phyloP scores from a whole-genome alignment of 306 rosid genomes.

The Quercus ilex region DNA sequence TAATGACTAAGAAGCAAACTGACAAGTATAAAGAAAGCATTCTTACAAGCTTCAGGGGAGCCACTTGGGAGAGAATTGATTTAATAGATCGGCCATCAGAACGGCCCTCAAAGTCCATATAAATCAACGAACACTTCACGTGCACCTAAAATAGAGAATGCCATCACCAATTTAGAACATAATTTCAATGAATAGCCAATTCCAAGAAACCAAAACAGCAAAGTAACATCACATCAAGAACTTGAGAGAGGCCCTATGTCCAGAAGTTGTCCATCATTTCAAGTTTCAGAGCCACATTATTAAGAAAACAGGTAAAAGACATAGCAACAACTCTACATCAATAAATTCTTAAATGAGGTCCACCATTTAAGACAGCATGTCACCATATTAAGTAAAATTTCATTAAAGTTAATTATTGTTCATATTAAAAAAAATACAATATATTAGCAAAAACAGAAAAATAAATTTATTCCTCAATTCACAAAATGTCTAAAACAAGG shows the following conservation, averaged over 20 bases:
- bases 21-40: slow-evolving; percentile 14
- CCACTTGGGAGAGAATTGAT: slow-evolving; percentile 89
- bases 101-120: slow-evolving; percentile 98
- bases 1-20: background rate
- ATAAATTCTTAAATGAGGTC: background rate
- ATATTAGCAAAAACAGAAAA: background rate
- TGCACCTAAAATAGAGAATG: slow-evolving; percentile 59
- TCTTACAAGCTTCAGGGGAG: slow-evolving; percentile 90
- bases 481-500: background rate
- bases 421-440: background rate
- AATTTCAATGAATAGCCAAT: slow-evolving; percentile 1
- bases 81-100: slow-evolving; percentile 94
- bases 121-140: slow-evolving; percentile 68
- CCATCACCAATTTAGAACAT: background rate
- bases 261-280: background rate
- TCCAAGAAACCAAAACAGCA: background rate
- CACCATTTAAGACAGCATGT: background rate
- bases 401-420: background rate
- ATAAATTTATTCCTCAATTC: background rate
- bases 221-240: slow-evolving; percentile 1
- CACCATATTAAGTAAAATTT: background rate
- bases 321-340: background rate
- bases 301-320: background rate
- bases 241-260: background rate
- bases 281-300: slow-evolving; percentile 16